These are phyloP conservation scores for Leccinum angustisporum DNA, from an alignment of 1,284 basidiomycete species.

Conservation along the genomic window DNA sequence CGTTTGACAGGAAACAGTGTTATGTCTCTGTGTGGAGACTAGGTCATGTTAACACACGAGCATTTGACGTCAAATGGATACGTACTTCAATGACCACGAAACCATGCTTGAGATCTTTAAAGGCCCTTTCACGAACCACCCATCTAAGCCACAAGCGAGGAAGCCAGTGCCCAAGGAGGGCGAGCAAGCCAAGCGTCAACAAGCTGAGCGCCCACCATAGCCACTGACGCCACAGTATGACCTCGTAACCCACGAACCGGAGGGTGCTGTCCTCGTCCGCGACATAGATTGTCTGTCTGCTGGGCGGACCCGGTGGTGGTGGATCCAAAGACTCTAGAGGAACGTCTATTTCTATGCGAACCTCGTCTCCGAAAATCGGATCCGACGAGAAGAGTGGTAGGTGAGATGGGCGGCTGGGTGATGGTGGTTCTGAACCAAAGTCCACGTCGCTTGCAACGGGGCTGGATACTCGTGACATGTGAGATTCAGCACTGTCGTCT, in stretches of 20 bases:
- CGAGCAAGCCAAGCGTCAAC: conserved; percentile 74
- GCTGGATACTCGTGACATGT: conserved; percentile 34
- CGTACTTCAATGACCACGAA: conserved; percentile 90
- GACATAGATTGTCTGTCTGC: conserved; percentile 85
- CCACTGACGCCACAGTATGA: conserved; percentile 60
- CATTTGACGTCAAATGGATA: conserved; percentile 13
- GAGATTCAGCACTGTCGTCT: conserved; percentile 39
- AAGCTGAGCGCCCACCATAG: conserved; percentile 77
- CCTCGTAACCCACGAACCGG: conserved; percentile 88
- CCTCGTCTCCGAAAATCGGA: conserved; percentile 77
- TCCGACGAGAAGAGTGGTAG: conserved; percentile 72
- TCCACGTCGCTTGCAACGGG: conserved; percentile 57
- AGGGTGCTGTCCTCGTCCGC: conserved; percentile 91
- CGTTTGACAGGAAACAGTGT: conserved; percentile 71
- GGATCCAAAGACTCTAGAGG: conserved; percentile 58
- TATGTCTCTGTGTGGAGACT: conserved; percentile 84
- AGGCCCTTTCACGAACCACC: conserved; percentile 84
- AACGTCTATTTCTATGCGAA: conserved; percentile 75
- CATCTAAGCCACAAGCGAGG: conserved; percentile 87
- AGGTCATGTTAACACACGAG: conserved; percentile 4
- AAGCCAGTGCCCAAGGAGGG: conserved; percentile 90
- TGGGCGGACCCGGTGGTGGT: conserved; percentile 74
- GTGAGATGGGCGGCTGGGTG: conserved; percentile 46
- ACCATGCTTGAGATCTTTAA: conserved; percentile 69
- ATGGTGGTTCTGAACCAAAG: conserved; percentile 67